These are phyloP conservation scores for Misopates orontium DNA, from an alignment of 257 asterid species.

Conservation along the genomic window DNA sequence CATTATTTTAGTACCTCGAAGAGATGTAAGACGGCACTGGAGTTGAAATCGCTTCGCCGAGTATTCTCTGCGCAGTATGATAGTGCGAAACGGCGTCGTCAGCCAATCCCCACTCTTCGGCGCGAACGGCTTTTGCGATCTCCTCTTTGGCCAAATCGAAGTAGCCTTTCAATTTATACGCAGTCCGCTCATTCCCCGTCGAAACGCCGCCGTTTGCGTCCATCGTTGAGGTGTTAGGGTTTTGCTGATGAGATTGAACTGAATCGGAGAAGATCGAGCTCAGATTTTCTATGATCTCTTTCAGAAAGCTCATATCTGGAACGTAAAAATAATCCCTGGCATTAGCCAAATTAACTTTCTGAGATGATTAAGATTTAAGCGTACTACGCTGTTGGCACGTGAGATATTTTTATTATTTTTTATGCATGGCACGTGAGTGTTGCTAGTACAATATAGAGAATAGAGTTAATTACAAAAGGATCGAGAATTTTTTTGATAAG, in stretches of 20 bases:
- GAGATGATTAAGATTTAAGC: too few species aligned
- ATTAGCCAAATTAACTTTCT: too few species aligned
- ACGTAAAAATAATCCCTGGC: constrained; percentile 4
- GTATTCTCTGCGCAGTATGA: constrained; percentile 67
- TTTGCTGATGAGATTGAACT: constrained; percentile 37
- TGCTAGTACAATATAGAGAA: too few species aligned
- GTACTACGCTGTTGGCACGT: too few species aligned
- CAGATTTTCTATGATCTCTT: constrained; percentile 56
- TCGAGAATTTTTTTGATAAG: too few species aligned
- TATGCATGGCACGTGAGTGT: too few species aligned
- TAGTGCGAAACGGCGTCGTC: constrained; percentile 70
- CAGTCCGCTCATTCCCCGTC: constrained; percentile 89
- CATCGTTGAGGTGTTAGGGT: constrained; percentile 50
- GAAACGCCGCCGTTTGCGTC: constrained; percentile 68
- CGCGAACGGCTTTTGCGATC: constrained; percentile 83
- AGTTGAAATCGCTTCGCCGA: constrained; percentile 71
- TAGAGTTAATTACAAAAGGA: too few species aligned
- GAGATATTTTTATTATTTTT: too few species aligned
- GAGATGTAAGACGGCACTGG: constrained; percentile 91
- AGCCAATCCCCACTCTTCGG: constrained; percentile 93
- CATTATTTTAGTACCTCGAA: constrained; percentile 50
- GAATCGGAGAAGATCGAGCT: constrained; percentile 64
- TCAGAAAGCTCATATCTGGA: constrained; percentile 59
- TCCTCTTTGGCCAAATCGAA: constrained; percentile 88
- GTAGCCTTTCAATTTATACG: constrained; percentile 82